A percentile compares a stretch with the other conserved stretches of the same genome.
Conservation (phyloP, 495 filamentous ascomycete genomes). For the Filosporella fistucella region DNA sequence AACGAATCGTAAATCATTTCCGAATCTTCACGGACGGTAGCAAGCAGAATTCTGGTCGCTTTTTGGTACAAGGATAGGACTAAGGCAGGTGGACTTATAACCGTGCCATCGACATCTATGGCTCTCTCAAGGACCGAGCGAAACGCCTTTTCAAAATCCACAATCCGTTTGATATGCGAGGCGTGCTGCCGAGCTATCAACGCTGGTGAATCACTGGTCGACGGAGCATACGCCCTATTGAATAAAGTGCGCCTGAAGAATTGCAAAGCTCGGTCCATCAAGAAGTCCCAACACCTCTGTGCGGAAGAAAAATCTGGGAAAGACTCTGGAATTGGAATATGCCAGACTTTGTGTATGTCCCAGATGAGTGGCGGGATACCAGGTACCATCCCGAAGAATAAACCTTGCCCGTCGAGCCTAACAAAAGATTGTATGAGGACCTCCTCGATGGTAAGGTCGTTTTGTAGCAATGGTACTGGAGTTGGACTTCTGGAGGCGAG, state of each 20-base stretch:
- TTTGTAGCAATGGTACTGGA: conserved; percentile 10
- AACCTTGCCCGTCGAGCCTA: conserved; percentile 23
- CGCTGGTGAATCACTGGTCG: conserved; percentile 1
- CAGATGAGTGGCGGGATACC: conserved; percentile 19
- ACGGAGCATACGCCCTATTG: conserved; percentile 8
- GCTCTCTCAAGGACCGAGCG: conserved; percentile 15
- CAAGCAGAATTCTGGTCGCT: conserved; percentile 6
- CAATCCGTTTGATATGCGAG: conserved; percentile 2
- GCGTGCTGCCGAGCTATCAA: background rate
- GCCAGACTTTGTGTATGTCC: conserved; percentile 20
- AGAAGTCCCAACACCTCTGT: conserved; percentile 22
- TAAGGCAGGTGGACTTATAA: conserved; percentile 12
- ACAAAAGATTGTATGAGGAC: conserved; percentile 42
- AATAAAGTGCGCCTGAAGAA: conserved; percentile 17
- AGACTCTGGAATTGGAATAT: conserved; percentile 8
- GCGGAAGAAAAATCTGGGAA: conserved; percentile 16
- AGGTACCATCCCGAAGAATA: conserved; percentile 18
- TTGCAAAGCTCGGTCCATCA: conserved; percentile 20
- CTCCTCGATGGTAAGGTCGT: conserved; percentile 19
- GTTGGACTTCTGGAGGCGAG: conserved; percentile 9
- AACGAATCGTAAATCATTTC: conserved; percentile 22
- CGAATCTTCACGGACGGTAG: background rate
- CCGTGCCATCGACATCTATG: conserved; percentile 3
- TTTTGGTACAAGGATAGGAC: conserved; percentile 19
- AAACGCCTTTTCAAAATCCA: conserved; percentile 14